A percentile compares a stretch with the other conserved stretches of the same genome.
These are phyloP conservation scores for Cyberlindnera bimundalis DNA, from an alignment of 805 yeast genomes.

Conservation along the genomic window DNA sequence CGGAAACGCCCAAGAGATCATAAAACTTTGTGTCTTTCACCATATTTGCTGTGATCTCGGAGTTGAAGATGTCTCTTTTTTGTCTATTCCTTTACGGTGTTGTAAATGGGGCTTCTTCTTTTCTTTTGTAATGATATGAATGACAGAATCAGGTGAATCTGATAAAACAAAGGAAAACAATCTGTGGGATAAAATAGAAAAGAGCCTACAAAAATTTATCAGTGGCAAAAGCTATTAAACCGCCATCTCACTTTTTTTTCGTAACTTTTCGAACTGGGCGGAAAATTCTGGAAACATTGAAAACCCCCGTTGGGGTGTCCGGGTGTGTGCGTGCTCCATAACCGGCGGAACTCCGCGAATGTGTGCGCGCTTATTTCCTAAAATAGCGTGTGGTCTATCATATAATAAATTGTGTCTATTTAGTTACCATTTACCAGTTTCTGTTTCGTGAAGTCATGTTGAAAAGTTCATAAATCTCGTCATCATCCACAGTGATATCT, in stretches of 20 bases:
- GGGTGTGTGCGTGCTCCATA: constrained; percentile 5
- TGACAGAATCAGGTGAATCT: too few species aligned
- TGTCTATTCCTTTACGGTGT: neutral
- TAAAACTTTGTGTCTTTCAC: constrained; percentile 78
- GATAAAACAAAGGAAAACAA: too few species aligned
- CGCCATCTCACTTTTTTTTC: neutral
- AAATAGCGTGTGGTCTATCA: too few species aligned
- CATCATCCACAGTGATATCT: constrained; percentile 11
- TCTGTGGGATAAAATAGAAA: too few species aligned
- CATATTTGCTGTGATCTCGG: constrained; percentile 37
- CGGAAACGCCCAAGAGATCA: constrained; percentile 69
- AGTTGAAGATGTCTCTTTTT: neutral
- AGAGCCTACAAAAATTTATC: too few species aligned
- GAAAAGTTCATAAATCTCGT: constrained; percentile 14
- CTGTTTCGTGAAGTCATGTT: constrained; percentile 12
- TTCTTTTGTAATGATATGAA: too few species aligned
- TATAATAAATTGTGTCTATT: too few species aligned
- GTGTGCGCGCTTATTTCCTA: neutral
- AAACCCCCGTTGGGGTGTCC: too few species aligned
- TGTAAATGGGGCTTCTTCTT: too few species aligned
- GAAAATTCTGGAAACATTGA: constrained; percentile 11
- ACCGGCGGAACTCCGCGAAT: too few species aligned
- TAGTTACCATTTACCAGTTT: constrained; percentile 4
- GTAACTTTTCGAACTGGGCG: neutral
- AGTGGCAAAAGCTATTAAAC: too few species aligned